Percentiles rank a stretch among this genome's conserved stretches.
These are phyloP conservation scores for Quercus ilex DNA, from an alignment of 306 rosid genomes.

Conservation along the genomic window DNA sequence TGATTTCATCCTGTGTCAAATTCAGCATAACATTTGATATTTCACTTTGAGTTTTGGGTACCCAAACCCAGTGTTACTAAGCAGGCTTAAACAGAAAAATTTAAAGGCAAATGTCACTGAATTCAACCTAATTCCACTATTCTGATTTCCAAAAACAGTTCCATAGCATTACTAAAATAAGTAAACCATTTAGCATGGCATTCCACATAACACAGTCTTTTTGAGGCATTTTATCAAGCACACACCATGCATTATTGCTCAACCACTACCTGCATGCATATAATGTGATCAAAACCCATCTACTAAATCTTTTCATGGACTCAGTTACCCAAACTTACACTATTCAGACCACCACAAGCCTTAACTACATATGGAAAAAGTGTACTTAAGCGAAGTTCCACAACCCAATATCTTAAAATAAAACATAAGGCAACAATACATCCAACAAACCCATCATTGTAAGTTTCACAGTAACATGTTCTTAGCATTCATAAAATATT, in stretches of 20 bases:
- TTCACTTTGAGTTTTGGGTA: slow-evolving; percentile 23
- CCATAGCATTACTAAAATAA: no score
- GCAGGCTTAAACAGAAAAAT: slow-evolving; percentile 48
- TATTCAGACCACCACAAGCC: slow-evolving; percentile 67
- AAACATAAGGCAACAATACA: slow-evolving; percentile 41
- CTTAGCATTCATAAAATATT: no score
- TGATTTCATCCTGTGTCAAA: no score
- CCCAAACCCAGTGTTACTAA: slow-evolving; percentile 49
- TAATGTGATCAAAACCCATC: slow-evolving; percentile 59
- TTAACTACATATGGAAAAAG: slow-evolving; percentile 77
- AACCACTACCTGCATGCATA: slow-evolving; percentile 51
- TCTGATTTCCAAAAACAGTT: no score
- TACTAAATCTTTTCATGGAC: slow-evolving; percentile 39
- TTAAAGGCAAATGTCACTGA: slow-evolving; percentile 54
- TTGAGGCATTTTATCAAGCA: no score
- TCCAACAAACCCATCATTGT: slow-evolving; percentile 50
- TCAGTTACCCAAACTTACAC: slow-evolving; percentile 47
- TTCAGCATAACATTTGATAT: no score
- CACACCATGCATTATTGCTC: no score
- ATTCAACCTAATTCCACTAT: slow-evolving; percentile 29
- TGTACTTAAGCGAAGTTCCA: slow-evolving; percentile 68
- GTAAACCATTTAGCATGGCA: no score
- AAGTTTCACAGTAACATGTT: background rate
- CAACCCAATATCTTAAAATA: slow-evolving; percentile 73
- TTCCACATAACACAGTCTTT: no score